These are phyloP conservation scores for Penicillium sp. DNA, from an alignment of 2,329 filamentous ascomycete genomes.

Conservation along the genomic window DNA sequence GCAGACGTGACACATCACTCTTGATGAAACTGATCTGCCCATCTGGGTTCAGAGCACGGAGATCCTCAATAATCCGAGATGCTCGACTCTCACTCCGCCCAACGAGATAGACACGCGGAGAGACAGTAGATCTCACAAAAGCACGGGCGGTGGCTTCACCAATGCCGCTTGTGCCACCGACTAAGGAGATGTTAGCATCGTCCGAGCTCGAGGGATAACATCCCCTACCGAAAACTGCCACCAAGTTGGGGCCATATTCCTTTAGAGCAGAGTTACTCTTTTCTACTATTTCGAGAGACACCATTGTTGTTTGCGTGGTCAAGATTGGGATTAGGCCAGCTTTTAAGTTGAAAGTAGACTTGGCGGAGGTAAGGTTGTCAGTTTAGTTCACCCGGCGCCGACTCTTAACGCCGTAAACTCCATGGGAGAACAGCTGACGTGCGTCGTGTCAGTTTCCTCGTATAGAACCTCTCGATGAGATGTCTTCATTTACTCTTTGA, in stretches of 20 bases:
- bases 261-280: slow-evolving; percentile 14
- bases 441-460: neutral
- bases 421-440: neutral
- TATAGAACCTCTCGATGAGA: neutral
- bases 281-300: slow-evolving; percentile 8
- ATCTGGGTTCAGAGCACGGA: slow-evolving; percentile 45
- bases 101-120: slow-evolving; percentile 54
- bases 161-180: slow-evolving; percentile 30
- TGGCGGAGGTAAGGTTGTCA: neutral
- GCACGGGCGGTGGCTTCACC: slow-evolving; percentile 26
- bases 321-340: neutral
- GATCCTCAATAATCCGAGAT: slow-evolving; percentile 44
- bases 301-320: slow-evolving; percentile 5
- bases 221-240: slow-evolving; percentile 42
- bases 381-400: neutral
- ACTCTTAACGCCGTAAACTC: neutral
- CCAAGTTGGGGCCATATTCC: slow-evolving; percentile 34
- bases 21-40: slow-evolving; percentile 51
- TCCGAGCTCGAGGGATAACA: slow-evolving; percentile 46
- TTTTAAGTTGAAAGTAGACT: neutral
- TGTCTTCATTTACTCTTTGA: too few relatives aligned
- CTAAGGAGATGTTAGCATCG: slow-evolving; percentile 11
- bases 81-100: slow-evolving; percentile 45
- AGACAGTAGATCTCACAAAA: slow-evolving; percentile 37
- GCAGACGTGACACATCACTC: slow-evolving; percentile 51